Percentiles rank a stretch among this genome's conserved stretches.
Evolutionary conservation across 139 green algal species (phyloP).

Genomic region (Desmodesmus armatus): DNA sequence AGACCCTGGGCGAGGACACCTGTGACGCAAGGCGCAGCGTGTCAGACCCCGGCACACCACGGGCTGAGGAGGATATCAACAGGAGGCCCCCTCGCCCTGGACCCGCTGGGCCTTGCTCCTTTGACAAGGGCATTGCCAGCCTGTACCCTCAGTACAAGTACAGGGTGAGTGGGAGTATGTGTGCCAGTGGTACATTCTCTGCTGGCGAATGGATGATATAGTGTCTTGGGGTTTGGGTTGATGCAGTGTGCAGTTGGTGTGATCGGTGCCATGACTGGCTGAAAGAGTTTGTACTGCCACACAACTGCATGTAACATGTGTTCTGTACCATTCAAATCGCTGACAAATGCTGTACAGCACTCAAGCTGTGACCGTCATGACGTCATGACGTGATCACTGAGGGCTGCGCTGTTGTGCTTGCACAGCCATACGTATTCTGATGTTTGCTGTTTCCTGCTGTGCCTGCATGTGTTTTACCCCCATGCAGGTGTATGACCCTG

Average conservation of each 20-base stretch:
- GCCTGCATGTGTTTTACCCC: not conserved
- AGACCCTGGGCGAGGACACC: constrained; percentile 77
- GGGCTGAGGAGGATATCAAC: not conserved
- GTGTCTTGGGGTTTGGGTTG: too few relatives aligned
- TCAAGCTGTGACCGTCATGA: constrained; percentile 50
- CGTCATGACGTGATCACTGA: constrained; percentile 5
- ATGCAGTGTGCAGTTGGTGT: too few relatives aligned
- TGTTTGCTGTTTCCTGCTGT: not conserved
- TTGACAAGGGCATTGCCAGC: constrained; percentile 59
- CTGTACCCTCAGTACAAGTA: constrained; percentile 51
- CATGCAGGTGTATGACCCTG: constrained; percentile 19
- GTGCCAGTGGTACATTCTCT: not conserved
- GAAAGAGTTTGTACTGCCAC: too few relatives aligned
- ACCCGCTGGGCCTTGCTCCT: constrained; percentile 57
- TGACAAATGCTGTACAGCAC: too few relatives aligned
- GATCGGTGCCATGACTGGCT: too few relatives aligned
- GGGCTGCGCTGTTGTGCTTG: not conserved
- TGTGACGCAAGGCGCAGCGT: constrained; percentile 70
- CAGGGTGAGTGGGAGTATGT: constrained; percentile 14
- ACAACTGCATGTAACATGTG: too few relatives aligned
- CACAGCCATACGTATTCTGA: not conserved
- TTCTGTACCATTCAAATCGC: too few relatives aligned
- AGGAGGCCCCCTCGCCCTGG: too few relatives aligned
- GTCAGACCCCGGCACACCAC: constrained; percentile 51
- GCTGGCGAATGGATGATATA: too few relatives aligned